Evolutionary conservation across 495 filamentous ascomycete species (phyloP).

Genomic region (Penicillium subrubescens): DNA sequence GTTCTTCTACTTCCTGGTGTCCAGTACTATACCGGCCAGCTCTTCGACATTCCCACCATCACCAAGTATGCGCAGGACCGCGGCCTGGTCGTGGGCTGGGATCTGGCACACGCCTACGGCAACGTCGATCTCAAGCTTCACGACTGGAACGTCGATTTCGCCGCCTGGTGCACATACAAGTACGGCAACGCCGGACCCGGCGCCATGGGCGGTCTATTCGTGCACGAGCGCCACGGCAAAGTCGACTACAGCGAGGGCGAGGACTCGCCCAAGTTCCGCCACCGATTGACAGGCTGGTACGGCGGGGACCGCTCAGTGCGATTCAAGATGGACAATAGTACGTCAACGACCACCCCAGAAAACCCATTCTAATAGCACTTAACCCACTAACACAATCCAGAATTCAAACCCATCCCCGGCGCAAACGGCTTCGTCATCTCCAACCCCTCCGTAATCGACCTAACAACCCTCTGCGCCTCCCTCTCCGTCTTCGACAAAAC

Average conservation of each 20-base stretch:
- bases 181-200: constrained; percentile 92
- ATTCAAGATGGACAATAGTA: constrained; percentile 76
- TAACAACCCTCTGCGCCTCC: constrained; percentile 67
- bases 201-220: constrained; percentile 81
- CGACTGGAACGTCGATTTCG: constrained; percentile 94
- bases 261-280: constrained; percentile 49
- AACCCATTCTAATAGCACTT: not conserved
- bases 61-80: constrained; percentile 76
- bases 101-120: constrained; percentile 91
- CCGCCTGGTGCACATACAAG: constrained; percentile 96
- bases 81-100: constrained; percentile 84
- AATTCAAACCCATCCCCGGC: constrained; percentile 73
- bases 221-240: constrained; percentile 72
- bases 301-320: constrained; percentile 76
- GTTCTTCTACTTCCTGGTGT: constrained; percentile 86
- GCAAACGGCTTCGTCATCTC: constrained; percentile 63
- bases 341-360: constrained; percentile 15
- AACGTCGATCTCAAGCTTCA: constrained; percentile 83
- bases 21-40: constrained; percentile 94
- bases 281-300: constrained; percentile 83
- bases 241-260: constrained; percentile 51
- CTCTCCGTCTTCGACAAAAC: constrained; percentile 78
- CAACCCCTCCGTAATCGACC: constrained; percentile 61
- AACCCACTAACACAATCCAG: constrained; percentile 27
- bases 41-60: constrained; percentile 84